Evolutionary conservation across 345 rosid species (phyloP).

Genomic region (Corymbia maculata): DNA sequence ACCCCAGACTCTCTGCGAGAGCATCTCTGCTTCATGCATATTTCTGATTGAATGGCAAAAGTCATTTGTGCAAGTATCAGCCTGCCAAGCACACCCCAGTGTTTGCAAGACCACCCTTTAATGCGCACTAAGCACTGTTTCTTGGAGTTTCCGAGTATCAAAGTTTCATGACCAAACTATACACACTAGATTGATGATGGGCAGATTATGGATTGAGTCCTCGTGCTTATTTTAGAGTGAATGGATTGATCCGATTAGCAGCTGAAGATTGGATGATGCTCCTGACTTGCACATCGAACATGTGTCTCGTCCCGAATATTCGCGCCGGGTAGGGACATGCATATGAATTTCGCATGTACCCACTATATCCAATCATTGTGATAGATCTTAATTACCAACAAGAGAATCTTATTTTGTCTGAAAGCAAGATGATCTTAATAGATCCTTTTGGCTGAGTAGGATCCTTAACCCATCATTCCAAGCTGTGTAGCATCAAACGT

Average conservation of each 20-base stretch:
- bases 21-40: not conserved
- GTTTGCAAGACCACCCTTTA: not conserved
- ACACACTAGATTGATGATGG: not conserved
- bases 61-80: not conserved
- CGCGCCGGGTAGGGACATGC: not conserved
- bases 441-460: not conserved
- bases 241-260: not conserved
- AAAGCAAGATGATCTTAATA: not conserved
- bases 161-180: not conserved
- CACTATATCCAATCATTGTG: not conserved
- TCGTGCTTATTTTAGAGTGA: not conserved
- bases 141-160: not conserved
- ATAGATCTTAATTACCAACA: not conserved
- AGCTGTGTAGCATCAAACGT: not conserved
- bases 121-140: not conserved
- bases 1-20: not conserved
- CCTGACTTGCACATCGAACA: not conserved
- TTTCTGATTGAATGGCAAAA: not conserved
- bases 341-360: not conserved
- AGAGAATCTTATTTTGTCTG: not conserved
- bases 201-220: not conserved
- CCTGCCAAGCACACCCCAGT: not conserved
- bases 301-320: not conserved
- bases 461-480: not conserved
- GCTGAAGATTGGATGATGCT: not conserved